Conservation (phyloP, 2,329 filamentous ascomycete species). For the Albifimbria verrucaria region DNA sequence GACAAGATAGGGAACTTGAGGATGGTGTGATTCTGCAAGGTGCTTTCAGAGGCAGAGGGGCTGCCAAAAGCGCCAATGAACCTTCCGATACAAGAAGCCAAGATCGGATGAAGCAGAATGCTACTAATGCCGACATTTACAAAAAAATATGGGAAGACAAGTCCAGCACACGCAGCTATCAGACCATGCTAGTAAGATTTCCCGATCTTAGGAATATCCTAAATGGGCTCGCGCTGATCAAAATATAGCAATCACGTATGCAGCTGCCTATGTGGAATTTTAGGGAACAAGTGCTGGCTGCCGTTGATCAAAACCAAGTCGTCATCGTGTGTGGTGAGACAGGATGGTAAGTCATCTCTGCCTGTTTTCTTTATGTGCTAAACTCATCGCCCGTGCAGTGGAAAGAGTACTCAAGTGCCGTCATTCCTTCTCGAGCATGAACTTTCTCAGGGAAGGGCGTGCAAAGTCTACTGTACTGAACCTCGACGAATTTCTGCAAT, state of each 20-base stretch:
- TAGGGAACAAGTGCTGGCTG: slow-evolving; percentile 70
- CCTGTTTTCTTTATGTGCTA: neutral
- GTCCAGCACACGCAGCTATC: slow-evolving; percentile 58
- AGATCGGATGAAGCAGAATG: slow-evolving; percentile 39
- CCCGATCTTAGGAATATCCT: neutral
- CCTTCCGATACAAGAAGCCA: slow-evolving; percentile 42
- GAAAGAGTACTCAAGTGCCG: slow-evolving; percentile 97
- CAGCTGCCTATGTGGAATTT: slow-evolving; percentile 90
- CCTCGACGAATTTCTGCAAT: slow-evolving; percentile 95
- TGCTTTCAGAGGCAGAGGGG: slow-evolving; percentile 64
- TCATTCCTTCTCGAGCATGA: slow-evolving; percentile 90
- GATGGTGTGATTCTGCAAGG: slow-evolving; percentile 74
- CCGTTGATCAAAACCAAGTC: slow-evolving; percentile 77
- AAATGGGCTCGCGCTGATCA: slow-evolving; percentile 8
- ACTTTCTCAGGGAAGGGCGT: slow-evolving; percentile 72
- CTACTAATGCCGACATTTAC: slow-evolving; percentile 44
- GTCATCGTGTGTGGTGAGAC: slow-evolving; percentile 96
- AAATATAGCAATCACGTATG: slow-evolving; percentile 57
- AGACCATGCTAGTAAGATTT: slow-evolving; percentile 67
- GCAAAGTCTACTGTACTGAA: slow-evolving; percentile 94
- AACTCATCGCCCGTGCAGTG: slow-evolving; percentile 42
- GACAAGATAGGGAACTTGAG: slow-evolving; percentile 66
- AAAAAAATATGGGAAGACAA: slow-evolving; percentile 60
- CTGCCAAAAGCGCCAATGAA: slow-evolving; percentile 44
- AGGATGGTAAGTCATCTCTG: slow-evolving; percentile 57